Conservation (phyloP, 1,284 basidiomycete species). For the Coniferiporia weirii region DNA sequence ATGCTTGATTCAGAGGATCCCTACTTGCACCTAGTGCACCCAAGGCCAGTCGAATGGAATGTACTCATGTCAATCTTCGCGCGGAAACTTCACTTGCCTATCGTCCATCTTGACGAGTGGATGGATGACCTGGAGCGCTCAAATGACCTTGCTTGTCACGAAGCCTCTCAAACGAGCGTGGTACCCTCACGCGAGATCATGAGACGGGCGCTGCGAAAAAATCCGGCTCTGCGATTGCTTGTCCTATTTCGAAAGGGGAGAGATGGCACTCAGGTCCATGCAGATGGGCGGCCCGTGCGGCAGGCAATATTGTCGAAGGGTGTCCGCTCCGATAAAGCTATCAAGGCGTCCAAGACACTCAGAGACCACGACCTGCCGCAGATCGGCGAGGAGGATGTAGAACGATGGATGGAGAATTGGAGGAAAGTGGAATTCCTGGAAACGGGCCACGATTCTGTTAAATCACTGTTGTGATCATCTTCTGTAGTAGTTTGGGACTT, state of each 20-base stretch:
- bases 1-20: conserved; percentile 16
- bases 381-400: conserved; percentile 4
- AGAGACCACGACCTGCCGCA: not conserved
- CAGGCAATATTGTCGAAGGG: not conserved
- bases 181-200: not conserved
- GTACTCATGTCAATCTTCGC: conserved; percentile 5
- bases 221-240: conserved; percentile 15
- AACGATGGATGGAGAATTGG: not conserved
- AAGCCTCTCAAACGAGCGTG: not conserved
- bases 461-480: not conserved
- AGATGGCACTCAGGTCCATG: not conserved
- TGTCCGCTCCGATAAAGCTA: not conserved
- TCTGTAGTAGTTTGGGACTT: too few relatives aligned
- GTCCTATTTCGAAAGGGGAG: conserved; percentile 8
- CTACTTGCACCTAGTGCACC: conserved; percentile 27
- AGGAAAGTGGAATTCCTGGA: not conserved
- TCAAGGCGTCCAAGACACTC: conserved; percentile 6
- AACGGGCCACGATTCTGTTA: not conserved
- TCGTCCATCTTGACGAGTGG: conserved; percentile 11
- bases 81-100: not conserved
- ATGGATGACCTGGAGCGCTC: not conserved
- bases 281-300: not conserved
- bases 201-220: not conserved
- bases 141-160: not conserved
- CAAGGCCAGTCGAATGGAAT: conserved; percentile 11